Conservation (phyloP, 2,329 filamentous ascomycete species). For the Cytospora paraplurivora region DNA sequence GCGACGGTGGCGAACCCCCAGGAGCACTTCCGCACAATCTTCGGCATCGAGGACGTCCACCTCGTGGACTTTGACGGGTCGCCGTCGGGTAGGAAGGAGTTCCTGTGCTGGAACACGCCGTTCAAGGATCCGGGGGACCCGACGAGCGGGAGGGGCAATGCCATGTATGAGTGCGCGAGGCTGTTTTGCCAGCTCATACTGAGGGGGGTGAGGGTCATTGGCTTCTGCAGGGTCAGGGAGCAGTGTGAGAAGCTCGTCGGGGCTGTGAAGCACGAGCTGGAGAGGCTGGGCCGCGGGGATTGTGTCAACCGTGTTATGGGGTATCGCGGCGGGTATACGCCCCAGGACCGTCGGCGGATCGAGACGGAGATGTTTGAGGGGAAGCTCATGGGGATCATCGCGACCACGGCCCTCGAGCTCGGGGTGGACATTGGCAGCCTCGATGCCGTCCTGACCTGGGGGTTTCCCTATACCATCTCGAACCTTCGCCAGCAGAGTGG, state of each 20-base stretch:
- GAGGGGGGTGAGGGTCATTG: constrained; percentile 86
- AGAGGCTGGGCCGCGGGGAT: constrained; percentile 71
- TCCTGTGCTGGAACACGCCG: constrained; percentile 96
- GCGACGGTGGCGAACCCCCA: constrained; percentile 93
- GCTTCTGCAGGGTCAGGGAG: constrained; percentile 86
- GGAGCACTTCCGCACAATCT: constrained; percentile 92
- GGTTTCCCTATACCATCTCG: constrained; percentile 93
- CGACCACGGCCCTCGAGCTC: constrained; percentile 88
- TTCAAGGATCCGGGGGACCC: constrained; percentile 88
- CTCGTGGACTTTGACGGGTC: constrained; percentile 91
- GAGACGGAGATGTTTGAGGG: constrained; percentile 98
- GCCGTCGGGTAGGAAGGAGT: constrained; percentile 89
- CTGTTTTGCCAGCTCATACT: constrained; percentile 89
- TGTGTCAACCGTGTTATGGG: constrained; percentile 84
- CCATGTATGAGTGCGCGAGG: constrained; percentile 81
- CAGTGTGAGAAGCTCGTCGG: constrained; percentile 84
- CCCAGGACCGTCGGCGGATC: constrained; percentile 84
- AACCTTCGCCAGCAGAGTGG: constrained; percentile 95
- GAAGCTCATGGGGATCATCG: constrained; percentile 87
- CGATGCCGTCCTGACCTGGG: constrained; percentile 90
- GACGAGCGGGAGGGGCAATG: constrained; percentile 80
- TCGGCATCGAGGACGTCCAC: constrained; percentile 79
- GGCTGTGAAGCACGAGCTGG: constrained; percentile 77
- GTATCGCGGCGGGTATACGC: constrained; percentile 92
- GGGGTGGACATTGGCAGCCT: constrained; percentile 94